Percentiles rank a stretch among this genome's conserved stretches.
Evolutionary conservation across 805 yeast species (phyloP).

Genomic region (Schizosaccharomyces octosporus): DNA sequence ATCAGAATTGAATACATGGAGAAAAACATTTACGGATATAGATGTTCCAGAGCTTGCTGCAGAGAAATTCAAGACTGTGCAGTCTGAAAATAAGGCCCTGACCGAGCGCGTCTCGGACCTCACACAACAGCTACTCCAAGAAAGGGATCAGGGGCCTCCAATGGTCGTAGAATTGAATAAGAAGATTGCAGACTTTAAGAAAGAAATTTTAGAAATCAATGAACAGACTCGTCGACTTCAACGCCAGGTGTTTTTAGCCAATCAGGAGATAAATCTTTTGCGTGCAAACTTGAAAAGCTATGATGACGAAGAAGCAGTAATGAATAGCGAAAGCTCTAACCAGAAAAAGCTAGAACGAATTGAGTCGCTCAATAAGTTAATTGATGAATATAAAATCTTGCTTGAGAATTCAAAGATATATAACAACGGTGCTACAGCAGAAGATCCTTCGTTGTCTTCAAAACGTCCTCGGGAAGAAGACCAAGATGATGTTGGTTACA

Average conservation of each 20-base stretch:
- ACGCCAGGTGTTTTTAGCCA: conserved; percentile 27
- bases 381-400: conserved; percentile 32
- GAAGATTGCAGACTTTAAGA: background rate
- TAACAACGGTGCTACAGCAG: conserved; percentile 7
- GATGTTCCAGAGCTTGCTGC: background rate
- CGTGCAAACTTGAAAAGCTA: conserved; percentile 30
- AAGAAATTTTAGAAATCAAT: background rate
- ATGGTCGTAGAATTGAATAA: too few species aligned
- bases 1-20: conserved; percentile 14
- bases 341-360: conserved; percentile 10
- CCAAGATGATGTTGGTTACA: background rate
- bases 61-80: background rate
- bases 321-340: conserved; percentile 7
- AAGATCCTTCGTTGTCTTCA: background rate
- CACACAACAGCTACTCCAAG: too few species aligned
- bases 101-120: background rate
- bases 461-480: background rate
- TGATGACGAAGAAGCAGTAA: conserved; percentile 16
- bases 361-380: conserved; percentile 20
- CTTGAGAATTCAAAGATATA: conserved; percentile 22
- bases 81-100: background rate
- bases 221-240: conserved; percentile 16
- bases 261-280: conserved; percentile 33
- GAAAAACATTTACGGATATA: background rate
- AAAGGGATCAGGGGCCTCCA: too few species aligned